Percentiles rank a stretch among this genome's conserved stretches.
These are phyloP conservation scores for Nemania sp. DNA, from an alignment of 2,329 filamentous ascomycete genomes.

Conservation along the genomic window DNA sequence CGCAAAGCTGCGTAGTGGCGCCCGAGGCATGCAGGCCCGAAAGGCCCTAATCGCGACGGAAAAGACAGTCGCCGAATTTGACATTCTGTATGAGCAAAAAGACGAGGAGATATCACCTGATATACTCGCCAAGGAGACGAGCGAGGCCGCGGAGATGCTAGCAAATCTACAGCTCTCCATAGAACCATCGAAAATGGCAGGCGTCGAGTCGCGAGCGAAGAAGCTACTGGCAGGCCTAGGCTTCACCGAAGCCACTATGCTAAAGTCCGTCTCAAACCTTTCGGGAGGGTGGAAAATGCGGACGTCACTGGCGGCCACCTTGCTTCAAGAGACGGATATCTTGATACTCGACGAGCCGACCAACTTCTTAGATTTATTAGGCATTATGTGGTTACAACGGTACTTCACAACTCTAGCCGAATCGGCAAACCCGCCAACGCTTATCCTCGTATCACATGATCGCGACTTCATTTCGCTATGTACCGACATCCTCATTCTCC, in stretches of 20 bases:
- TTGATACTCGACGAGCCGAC: conserved; percentile 89
- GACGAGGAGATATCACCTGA: conserved; percentile 68
- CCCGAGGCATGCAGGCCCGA: conserved; percentile 79
- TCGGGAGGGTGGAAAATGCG: conserved; percentile 85
- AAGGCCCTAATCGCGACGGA: conserved; percentile 79
- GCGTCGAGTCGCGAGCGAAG: conserved; percentile 74
- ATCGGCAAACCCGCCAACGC: conserved; percentile 67
- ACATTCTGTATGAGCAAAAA: conserved; percentile 65
- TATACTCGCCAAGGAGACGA: conserved; percentile 72
- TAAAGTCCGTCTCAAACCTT: conserved; percentile 70
- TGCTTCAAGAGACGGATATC: conserved; percentile 80
- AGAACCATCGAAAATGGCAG: conserved; percentile 72
- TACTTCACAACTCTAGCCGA: conserved; percentile 72
- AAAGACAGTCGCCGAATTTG: conserved; percentile 70
- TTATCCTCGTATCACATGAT: conserved; percentile 87
- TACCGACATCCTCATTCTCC: conserved; percentile 81
- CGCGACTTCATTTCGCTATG: conserved; percentile 82
- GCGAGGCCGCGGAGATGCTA: conserved; percentile 76
- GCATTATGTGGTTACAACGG: conserved; percentile 85
- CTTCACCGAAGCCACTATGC: conserved; percentile 72
- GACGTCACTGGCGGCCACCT: conserved; percentile 70
- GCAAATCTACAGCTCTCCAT: conserved; percentile 75
- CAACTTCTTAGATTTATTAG: conserved; percentile 85
- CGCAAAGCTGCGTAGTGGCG: conserved; percentile 78
- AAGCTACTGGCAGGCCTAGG: conserved; percentile 77